phyloP scores from a whole-genome alignment of 306 rosid species.

The Glycine latifolia region DNA sequence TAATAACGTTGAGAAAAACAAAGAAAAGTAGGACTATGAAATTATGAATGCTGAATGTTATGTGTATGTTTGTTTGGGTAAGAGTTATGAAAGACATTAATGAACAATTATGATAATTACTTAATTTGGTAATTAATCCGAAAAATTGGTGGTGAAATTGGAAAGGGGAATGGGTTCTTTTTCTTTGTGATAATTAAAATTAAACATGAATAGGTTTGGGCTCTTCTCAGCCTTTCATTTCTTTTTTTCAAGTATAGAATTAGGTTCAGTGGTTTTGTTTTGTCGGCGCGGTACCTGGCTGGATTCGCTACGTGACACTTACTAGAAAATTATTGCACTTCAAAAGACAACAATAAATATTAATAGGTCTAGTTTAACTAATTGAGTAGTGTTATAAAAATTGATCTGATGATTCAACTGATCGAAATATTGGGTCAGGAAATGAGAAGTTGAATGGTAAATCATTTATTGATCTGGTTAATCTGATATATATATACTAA shows the following conservation, averaged over 20 bases:
- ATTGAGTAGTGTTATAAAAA: too few relatives aligned
- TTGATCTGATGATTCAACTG: too few relatives aligned
- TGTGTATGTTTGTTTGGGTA: neutral
- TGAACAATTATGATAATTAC: neutral
- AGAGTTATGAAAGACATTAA: neutral
- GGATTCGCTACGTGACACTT: constrained; percentile 7
- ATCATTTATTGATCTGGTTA: too few relatives aligned
- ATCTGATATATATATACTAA: too few relatives aligned
- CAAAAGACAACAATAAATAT: neutral
- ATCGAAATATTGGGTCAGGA: too few relatives aligned
- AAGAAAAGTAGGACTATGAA: neutral
- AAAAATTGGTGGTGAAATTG: neutral
- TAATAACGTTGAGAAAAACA: neutral
- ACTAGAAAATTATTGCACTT: neutral
- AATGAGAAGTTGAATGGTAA: too few relatives aligned
- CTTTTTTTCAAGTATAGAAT: neutral
- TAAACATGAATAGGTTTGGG: neutral
- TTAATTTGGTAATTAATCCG: too few relatives aligned
- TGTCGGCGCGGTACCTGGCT: constrained; percentile 34
- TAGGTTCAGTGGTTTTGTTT: constrained; percentile 21
- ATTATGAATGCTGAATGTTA: neutral
- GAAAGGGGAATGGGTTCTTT: neutral
- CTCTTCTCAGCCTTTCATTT: constrained; percentile 16
- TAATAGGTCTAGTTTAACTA: too few relatives aligned
- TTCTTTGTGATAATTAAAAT: neutral